Evolutionary conservation across 345 rosid species (phyloP), one percentile per base, ranked within the genome.

Genomic region (Capsella bursapastoris): DNA sequence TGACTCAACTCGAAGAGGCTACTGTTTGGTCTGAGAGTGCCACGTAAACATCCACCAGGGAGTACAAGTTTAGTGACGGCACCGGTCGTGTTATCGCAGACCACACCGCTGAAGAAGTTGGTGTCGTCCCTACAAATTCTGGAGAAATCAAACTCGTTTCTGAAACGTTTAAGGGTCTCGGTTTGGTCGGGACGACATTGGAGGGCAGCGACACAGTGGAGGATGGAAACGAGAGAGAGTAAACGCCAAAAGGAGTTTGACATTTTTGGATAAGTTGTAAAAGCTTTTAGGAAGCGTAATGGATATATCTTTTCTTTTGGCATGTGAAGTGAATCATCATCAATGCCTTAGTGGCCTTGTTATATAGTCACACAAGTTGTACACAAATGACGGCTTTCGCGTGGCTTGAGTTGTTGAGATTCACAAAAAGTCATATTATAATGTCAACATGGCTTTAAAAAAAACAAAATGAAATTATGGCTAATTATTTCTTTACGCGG

Each of bases 101-200:
- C 34, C 59, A 68, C 79, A 2, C 74, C 79, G 16, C 53, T 1
- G 40, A 63, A 43, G 57, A 50, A 62, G 45, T 49, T 34, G 47
- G 47, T 2, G 8, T 74, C 67, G 29, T 74, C 57, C 14, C 38
- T 57, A 60, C 72, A 74, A 9, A 13, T 16, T 34, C 16, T 66
- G 43, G 78, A 74, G 34, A 73, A 64, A 3, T n/a, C 35, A 29
- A 66, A 74, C 72, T 74, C 78, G 37, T 74, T 48, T 15, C 38
- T 74, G 52, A 74, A 74, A 66, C 60, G 72, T 15, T 7, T 49
- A 12, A 66, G 61, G 0, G 67, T 40, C 40, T 58, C 35, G 27
- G 52, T 74, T 66, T 74, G 78, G 70, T 74, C 67, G 16, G 72
- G 67, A 66, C 72, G 67, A 58, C 78, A 74, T 27, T 7, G 15